Evolutionary conservation across 2,329 filamentous ascomycete genomes (phyloP).

Genomic region (Calonectria hongkongensis): DNA sequence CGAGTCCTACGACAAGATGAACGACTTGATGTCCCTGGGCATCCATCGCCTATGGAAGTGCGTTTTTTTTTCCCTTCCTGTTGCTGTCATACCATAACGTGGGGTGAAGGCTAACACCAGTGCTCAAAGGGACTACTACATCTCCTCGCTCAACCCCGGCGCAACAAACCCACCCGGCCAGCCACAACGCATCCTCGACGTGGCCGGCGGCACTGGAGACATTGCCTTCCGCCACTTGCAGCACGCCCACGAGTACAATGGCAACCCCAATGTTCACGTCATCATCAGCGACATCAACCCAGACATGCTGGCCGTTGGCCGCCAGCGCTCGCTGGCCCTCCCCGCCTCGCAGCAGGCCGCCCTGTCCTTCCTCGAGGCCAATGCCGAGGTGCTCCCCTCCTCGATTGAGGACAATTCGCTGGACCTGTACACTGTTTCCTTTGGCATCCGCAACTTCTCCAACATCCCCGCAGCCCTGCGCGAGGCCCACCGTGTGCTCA

Average conservation of each 20-base stretch:
- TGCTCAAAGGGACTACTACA: conserved; percentile 85
- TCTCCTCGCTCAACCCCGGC: conserved; percentile 91
- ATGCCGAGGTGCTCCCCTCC: conserved; percentile 84
- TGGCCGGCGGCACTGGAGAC: conserved; percentile 97
- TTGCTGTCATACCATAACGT: neutral
- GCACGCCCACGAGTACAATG: conserved; percentile 87
- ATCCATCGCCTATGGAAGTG: conserved; percentile 96
- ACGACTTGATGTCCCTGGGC: conserved; percentile 98
- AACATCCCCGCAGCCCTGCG: conserved; percentile 88
- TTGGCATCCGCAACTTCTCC: conserved; percentile 98
- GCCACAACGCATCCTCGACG: conserved; percentile 88
- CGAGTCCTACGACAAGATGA: conserved; percentile 97
- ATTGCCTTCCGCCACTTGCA: conserved; percentile 98
- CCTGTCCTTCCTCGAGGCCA: conserved; percentile 89
- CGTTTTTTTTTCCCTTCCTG: conserved; percentile 50
- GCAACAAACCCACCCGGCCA: conserved; percentile 66
- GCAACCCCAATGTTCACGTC: conserved; percentile 85
- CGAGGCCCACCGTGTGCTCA: conserved; percentile 91
- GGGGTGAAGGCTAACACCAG: conserved; percentile 27
- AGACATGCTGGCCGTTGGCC: conserved; percentile 92
- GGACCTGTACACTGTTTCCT: conserved; percentile 97
- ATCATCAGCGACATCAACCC: conserved; percentile 98
- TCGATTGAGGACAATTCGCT: conserved; percentile 81
- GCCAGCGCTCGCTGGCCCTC: conserved; percentile 81
- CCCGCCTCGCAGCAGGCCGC: conserved; percentile 73